These are phyloP conservation scores for Apiotrichum laibachii DNA, from an alignment of 1,284 basidiomycete species.

Conservation along the genomic window DNA sequence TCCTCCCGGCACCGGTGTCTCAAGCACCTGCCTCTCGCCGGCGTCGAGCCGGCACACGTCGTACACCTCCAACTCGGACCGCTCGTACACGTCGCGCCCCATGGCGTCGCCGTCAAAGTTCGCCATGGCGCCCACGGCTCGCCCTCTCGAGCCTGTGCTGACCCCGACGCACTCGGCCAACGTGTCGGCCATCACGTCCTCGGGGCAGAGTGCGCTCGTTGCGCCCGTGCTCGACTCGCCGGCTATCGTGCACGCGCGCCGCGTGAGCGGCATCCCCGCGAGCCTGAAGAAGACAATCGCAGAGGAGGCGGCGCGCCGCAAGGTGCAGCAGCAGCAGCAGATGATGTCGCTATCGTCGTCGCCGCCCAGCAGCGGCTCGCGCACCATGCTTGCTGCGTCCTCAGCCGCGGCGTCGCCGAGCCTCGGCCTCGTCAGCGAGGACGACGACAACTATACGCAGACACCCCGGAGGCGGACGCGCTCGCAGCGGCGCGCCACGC, in stretches of 20 bases:
- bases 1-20: too few species aligned
- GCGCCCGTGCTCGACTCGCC: constrained; percentile 11
- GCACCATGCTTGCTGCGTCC: neutral
- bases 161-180: constrained; percentile 14
- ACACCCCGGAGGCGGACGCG: neutral
- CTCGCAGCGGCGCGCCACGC: neutral
- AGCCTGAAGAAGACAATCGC: constrained; percentile 12
- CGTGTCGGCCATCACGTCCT: constrained; percentile 5
- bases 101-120: constrained; percentile 1
- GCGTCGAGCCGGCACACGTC: constrained; percentile 12
- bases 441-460: neutral
- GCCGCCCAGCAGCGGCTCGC: constrained; percentile 1
- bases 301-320: neutral
- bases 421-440: neutral
- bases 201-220: neutral
- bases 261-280: constrained; percentile 17
- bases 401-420: neutral
- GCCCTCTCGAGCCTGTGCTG: constrained; percentile 20
- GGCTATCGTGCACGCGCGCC: constrained; percentile 16
- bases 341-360: too few species aligned
- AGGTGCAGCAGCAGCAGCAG: neutral
- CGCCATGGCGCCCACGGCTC: constrained; percentile 2
- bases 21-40: constrained; percentile 7
- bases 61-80: constrained; percentile 8
- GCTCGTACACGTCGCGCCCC: constrained; percentile 1